Evolutionary conservation across 1,139 yeast genomes (phyloP), one percentile per base, ranked within the genome.

Genomic region (Nakaseomyces glabratus): DNA sequence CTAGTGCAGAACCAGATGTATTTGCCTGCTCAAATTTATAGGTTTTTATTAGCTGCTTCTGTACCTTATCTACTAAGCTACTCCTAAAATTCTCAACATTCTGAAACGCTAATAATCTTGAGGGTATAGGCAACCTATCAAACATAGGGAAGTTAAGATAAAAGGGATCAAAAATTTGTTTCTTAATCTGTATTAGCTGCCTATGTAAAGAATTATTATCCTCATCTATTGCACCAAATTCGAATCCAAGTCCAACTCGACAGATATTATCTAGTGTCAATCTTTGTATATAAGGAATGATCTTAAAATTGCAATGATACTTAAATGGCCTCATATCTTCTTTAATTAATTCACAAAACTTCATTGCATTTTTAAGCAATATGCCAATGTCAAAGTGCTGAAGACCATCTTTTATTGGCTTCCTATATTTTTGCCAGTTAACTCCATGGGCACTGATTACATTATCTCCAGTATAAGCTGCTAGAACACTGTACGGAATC

Each of bases 381-480:
- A 65, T 62, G 0, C 43, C 46, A 2, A 51, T 46, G 21, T 69
- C 61, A 7, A 78, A 76, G 42, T 69, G 69, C 40, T 71, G 76
- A 17, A 75, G 61, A 2, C 73, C 65, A n/a, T 60, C 57, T 4
- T 73, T 66, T 26, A 74, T 49, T 13, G 68, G 50, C 3, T 53
- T 54, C 39, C 82, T 58, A 46, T 72, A 75, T 6, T 55, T 43
- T 41, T 52, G 68, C 82, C 82, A 75, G n/a, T 52, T 49, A 2
- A 55, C 52, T 0, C 78, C 78, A 48, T 73, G 77, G 1, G 80
- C 71, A 45, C 80, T 73, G 19, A 75, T 75, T 2, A 75, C 62
- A 47, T 75, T 75, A 41, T 74, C 80, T 0, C 82, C 82, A 0
- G 80, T 72, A 43, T 75, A 75, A 7, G 62, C 61, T 1, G 79